Conservation (phyloP, 2,329 filamentous ascomycete species). For the Tolypocladium album region DNA sequence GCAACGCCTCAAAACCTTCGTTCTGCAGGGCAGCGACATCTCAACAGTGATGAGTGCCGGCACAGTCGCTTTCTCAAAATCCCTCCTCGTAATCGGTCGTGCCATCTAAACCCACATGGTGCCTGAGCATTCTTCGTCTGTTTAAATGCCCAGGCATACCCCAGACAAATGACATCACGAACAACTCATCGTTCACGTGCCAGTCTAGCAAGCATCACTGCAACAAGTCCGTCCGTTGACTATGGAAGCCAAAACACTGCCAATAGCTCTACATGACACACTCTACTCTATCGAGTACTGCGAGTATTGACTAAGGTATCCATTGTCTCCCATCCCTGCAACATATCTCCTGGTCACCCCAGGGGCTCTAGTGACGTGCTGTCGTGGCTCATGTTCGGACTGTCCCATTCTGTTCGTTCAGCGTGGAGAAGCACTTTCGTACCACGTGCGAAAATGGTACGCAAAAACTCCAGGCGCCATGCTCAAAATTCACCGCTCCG, state of each 20-base stretch:
- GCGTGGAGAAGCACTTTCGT: constrained; percentile 38
- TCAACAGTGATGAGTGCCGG: neutral
- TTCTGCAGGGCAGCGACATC: neutral
- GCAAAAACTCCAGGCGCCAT: constrained; percentile 37
- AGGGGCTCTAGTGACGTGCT: constrained; percentile 5
- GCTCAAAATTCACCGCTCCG: constrained; percentile 34
- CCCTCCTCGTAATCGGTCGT: neutral
- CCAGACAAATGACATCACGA: too few species aligned
- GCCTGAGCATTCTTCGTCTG: neutral
- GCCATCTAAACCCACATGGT: neutral
- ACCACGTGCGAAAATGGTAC: constrained; percentile 32
- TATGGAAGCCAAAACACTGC: neutral
- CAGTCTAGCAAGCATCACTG: neutral
- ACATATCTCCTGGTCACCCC: neutral
- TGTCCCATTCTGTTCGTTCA: constrained; percentile 22
- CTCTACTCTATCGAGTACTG: neutral
- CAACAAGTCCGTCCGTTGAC: neutral
- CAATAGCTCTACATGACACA: neutral
- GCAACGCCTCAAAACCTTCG: neutral
- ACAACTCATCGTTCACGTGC: neutral
- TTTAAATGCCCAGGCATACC: neutral
- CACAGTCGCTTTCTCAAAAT: neutral
- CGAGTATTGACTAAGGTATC: too few species aligned
- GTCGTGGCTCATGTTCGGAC: constrained; percentile 13
- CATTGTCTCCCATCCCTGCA: neutral